A percentile compares a stretch with the other conserved stretches of the same genome.
phyloP scores from a whole-genome alignment of 495 filamentous ascomycete genomes.

The Trichoderma virens region DNA sequence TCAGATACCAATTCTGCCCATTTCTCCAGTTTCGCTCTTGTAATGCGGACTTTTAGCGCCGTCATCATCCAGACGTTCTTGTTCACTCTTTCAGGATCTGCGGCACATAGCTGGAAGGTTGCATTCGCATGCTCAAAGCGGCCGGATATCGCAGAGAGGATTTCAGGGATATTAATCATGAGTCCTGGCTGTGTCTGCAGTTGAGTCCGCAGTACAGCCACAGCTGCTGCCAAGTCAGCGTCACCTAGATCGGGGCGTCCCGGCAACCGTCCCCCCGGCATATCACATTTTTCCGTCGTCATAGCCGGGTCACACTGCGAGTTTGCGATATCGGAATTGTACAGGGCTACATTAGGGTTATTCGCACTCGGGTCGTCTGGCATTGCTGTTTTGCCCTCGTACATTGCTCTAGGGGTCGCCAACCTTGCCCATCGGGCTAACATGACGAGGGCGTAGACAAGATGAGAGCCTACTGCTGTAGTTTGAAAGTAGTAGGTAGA shows the following conservation, averaged over 20 bases:
- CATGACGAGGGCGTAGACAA: constrained; percentile 32
- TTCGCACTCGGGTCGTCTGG: constrained; percentile 2
- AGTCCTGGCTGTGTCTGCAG: constrained; percentile 23
- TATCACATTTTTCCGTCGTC: background rate
- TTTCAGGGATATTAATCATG: constrained; percentile 20
- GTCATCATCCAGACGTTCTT: constrained; percentile 26
- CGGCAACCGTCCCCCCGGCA: background rate
- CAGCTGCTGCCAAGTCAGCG: constrained; percentile 19
- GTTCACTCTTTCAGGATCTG: constrained; percentile 13
- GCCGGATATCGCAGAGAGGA: constrained; percentile 20
- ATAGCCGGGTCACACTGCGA: background rate
- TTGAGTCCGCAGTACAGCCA: constrained; percentile 20
- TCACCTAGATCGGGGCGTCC: constrained; percentile 13
- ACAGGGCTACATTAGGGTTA: background rate
- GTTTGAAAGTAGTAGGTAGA: constrained; percentile 31
- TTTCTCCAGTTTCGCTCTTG: constrained; percentile 21
- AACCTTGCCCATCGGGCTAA: constrained; percentile 31
- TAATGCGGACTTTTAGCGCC: constrained; percentile 22
- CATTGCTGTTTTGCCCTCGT: background rate
- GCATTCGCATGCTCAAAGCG: constrained; percentile 23
- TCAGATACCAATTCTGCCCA: constrained; percentile 24
- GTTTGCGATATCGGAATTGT: background rate
- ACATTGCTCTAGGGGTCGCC: constrained; percentile 14
- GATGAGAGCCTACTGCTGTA: constrained; percentile 26
- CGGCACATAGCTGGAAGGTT: constrained; percentile 8